Evolutionary conservation across 2,329 filamentous ascomycete genomes (phyloP), one percentile per base, ranked within the genome.

Genomic region (Didymosphaeria variabile): DNA sequence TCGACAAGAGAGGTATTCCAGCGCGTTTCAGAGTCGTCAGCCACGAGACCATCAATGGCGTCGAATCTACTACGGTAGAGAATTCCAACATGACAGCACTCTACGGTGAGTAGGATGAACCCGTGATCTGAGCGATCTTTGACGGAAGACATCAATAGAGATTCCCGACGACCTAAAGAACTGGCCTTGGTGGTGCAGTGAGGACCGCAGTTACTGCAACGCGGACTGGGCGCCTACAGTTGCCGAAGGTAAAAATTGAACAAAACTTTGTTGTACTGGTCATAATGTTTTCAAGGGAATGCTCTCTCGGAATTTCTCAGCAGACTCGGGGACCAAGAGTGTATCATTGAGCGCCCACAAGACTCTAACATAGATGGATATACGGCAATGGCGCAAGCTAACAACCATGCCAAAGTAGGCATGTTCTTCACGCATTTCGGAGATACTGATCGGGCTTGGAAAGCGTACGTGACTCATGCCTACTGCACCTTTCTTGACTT

Each of bases 111-210:
- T 26, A 3, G 19, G 8, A 46, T 26, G 12, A 7, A 21, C 15
- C 38, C 3, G 15, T 42, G n/a, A 13, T 13, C 3, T 26, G 2
- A 17, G 26, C 9, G 5, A 7, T 23, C 9, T 13, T 21, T 46
- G 21, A 46, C 17, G n/a, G 12, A 10, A 29, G 13, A 46, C 23
- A 10, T 23, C n/a, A 3, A 23, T n/a, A 46, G 44, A 7, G 13
- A 46, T 46, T 10, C 44, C 44, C 19, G 19, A 23, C 12, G 44
- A 46, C 17, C 44, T 46, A 5, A 23, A 46, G n/a, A 46, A 46
- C 44, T 46, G 44, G 44, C 44, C 44, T 13, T 46, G 44, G 44
- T 46, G 44, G 44, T 46, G 44, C 23, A 46, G 44, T 21, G 13
- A 3, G 5, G 44, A 46, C 44, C 44, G 44, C 10, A 46, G 44